These are phyloP conservation scores for Quercus bicolor DNA, from an alignment of 306 rosid species.

Conservation along the genomic window DNA sequence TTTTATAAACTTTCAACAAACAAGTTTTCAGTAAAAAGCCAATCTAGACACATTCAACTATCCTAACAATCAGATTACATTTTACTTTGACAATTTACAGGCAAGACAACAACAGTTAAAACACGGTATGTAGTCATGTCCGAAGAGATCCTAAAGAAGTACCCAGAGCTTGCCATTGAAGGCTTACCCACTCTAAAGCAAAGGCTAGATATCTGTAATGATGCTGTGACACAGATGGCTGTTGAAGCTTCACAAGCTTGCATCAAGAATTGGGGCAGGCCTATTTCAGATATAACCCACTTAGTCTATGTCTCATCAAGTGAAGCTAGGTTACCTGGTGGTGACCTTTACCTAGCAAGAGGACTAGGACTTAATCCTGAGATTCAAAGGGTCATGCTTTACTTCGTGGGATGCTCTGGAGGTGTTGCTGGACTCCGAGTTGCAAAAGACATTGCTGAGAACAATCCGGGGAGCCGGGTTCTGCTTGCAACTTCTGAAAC, in stretches of 20 bases:
- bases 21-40: too few relatives aligned
- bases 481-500: conserved; percentile 83
- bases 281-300: conserved; percentile 73
- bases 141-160: conserved; percentile 65
- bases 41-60: neutral
- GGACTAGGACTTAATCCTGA: conserved; percentile 71
- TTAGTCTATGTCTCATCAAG: conserved; percentile 88
- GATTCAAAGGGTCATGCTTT: conserved; percentile 61
- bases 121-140: conserved; percentile 96
- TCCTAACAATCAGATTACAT: neutral
- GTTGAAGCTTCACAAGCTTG: conserved; percentile 78
- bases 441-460: conserved; percentile 87
- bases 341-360: conserved; percentile 71
- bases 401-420: conserved; percentile 83
- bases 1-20: too few relatives aligned
- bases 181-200: conserved; percentile 72
- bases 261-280: conserved; percentile 75
- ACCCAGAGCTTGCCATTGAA: conserved; percentile 68
- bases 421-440: conserved; percentile 89
- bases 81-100: conserved; percentile 34
- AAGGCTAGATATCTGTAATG: conserved; percentile 75
- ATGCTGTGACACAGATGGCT: conserved; percentile 91
- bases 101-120: conserved; percentile 89
- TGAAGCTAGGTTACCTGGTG: conserved; percentile 87
- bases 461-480: conserved; percentile 84